Conservation (phyloP, 1,139 yeast species). For the Scheffersomyces segobiensis region DNA sequence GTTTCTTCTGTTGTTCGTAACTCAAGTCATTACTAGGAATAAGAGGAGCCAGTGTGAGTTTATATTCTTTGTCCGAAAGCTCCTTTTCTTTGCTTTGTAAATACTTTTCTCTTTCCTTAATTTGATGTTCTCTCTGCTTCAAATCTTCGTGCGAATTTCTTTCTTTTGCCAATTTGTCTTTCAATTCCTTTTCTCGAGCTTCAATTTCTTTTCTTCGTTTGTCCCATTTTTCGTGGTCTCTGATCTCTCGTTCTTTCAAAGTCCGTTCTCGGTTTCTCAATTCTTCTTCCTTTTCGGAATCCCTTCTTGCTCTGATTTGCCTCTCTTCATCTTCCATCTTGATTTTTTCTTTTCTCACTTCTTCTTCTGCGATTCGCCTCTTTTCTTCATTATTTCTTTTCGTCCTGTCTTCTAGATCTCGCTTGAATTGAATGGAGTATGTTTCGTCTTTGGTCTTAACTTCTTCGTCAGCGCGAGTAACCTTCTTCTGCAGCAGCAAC, state of each 20-base stretch:
- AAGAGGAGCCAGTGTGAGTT: neutral
- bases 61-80: slow-evolving; percentile 35
- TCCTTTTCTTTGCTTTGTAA: slow-evolving; percentile 31
- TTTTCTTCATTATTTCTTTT: slow-evolving; percentile 3
- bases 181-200: neutral
- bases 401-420: neutral
- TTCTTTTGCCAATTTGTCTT: neutral
- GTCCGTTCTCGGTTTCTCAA: neutral
- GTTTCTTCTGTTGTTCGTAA: slow-evolving; percentile 13
- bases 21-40: slow-evolving; percentile 2
- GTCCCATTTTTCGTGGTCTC: neutral
- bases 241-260: neutral
- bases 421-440: neutral
- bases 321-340: slow-evolving; percentile 1
- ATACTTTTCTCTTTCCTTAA: slow-evolving; percentile 10
- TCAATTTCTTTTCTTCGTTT: neutral
- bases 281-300: slow-evolving; percentile 2
- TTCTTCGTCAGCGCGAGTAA: neutral
- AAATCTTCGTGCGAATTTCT: slow-evolving; percentile 5
- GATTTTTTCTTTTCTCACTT: slow-evolving; percentile 2
- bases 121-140: slow-evolving; percentile 11
- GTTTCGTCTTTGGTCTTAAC: neutral
- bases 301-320: neutral
- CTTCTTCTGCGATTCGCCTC: slow-evolving; percentile 6
- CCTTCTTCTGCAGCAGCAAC: neutral